Conservation (phyloP, 768 basidiomycete genomes). For the Polyporus arcularius region DNA sequence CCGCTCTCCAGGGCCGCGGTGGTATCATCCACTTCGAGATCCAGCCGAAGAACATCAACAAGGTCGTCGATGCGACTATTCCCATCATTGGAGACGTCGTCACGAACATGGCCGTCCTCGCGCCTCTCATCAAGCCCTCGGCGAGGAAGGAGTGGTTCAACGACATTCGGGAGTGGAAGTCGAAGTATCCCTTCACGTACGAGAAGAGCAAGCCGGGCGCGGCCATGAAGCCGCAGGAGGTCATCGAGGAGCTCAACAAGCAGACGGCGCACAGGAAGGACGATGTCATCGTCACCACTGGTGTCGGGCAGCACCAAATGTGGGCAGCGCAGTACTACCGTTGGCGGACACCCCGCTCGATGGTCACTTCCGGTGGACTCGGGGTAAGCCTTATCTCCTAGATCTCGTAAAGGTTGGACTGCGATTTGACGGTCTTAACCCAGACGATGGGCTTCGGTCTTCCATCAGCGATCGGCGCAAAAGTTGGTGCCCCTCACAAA, state of each 20-base stretch:
- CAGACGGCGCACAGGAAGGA: constrained; percentile 83
- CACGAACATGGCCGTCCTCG: constrained; percentile 75
- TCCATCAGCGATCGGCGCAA: constrained; percentile 93
- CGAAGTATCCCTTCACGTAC: constrained; percentile 87
- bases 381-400: constrained; percentile 62
- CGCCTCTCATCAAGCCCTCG: constrained; percentile 69
- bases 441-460: constrained; percentile 99
- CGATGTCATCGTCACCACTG: constrained; percentile 86
- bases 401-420: constrained; percentile 4
- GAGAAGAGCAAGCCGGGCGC: constrained; percentile 59
- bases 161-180: constrained; percentile 84
- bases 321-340: constrained; percentile 96
- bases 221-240: constrained; percentile 94
- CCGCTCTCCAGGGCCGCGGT: constrained; percentile 82
- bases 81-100: constrained; percentile 94
- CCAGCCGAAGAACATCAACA: constrained; percentile 98
- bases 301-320: constrained; percentile 99
- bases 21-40: constrained; percentile 99
- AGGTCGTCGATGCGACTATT: constrained; percentile 93
- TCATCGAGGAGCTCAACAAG: constrained; percentile 87
- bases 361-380: constrained; percentile 94
- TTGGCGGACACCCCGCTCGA: constrained; percentile 83
- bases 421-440: constrained; percentile 1
- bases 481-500: constrained; percentile 93
- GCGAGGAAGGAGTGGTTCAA: constrained; percentile 81